Percentiles rank a stretch among this genome's conserved stretches.
Evolutionary conservation across 2,329 filamentous ascomycete genomes (phyloP).

Genomic region (Ampelomyces quisqualis): DNA sequence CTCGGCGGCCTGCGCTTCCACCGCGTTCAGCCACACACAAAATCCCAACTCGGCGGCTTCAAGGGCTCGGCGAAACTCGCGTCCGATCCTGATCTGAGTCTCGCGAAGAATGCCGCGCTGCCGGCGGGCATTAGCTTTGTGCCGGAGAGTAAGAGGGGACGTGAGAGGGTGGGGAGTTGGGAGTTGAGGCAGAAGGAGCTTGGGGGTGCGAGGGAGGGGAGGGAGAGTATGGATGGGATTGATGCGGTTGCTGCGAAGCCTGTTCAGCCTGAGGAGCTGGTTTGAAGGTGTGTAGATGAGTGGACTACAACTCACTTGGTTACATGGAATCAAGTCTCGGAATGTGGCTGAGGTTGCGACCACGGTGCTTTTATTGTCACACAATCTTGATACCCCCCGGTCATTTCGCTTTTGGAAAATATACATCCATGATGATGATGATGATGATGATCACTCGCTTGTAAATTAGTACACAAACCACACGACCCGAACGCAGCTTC

Average conservation of each 20-base stretch:
- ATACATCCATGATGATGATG: background rate
- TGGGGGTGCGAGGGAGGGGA: slow-evolving; percentile 25
- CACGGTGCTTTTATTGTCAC: slow-evolving; percentile 14
- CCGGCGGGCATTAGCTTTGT: slow-evolving; percentile 33
- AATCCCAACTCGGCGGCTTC: slow-evolving; percentile 54
- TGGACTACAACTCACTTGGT: too few species aligned
- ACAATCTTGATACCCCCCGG: slow-evolving; percentile 32
- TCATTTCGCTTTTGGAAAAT: background rate
- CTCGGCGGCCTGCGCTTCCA: slow-evolving; percentile 51
- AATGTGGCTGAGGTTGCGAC: background rate
- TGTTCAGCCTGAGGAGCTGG: slow-evolving; percentile 51
- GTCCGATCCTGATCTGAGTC: slow-evolving; percentile 55
- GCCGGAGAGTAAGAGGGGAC: slow-evolving; percentile 30
- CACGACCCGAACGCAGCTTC: too few species aligned
- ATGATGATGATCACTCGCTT: background rate
- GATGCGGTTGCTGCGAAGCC: slow-evolving; percentile 46
- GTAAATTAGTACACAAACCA: background rate
- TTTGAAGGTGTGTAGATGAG: slow-evolving; percentile 38
- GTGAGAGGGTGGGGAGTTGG: slow-evolving; percentile 60
- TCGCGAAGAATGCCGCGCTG: slow-evolving; percentile 47
- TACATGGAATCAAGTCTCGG: too few species aligned
- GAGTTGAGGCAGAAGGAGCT: slow-evolving; percentile 50
- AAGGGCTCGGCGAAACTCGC: slow-evolving; percentile 57
- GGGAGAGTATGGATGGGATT: slow-evolving; percentile 50
- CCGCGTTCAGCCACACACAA: slow-evolving; percentile 31